Percentiles rank a stretch among this genome's conserved stretches.
These are phyloP conservation scores for Gypsophila paniculata DNA, from an alignment of 179 eudicot species.

Conservation along the genomic window DNA sequence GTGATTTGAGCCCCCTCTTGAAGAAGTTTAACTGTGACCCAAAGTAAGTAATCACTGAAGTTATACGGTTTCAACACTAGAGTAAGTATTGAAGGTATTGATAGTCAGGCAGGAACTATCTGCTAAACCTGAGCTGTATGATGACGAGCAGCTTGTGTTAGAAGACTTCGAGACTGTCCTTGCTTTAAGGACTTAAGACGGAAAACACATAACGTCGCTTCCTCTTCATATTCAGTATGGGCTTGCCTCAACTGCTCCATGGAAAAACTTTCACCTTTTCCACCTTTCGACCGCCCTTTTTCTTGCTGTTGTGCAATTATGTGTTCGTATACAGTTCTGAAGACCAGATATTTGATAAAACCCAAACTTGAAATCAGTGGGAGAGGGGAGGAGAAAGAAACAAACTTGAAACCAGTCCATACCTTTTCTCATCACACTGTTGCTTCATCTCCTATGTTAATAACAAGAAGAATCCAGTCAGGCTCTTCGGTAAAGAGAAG, in stretches of 20 bases:
- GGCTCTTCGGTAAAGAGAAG: slow-evolving; percentile 4
- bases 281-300: slow-evolving; percentile 68
- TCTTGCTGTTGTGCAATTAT: slow-evolving; percentile 77
- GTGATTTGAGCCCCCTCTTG: slow-evolving; percentile 77
- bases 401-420: slow-evolving; percentile 16
- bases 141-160: slow-evolving; percentile 98
- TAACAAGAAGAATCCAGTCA: slow-evolving; percentile 21
- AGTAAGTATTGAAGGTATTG: slow-evolving; percentile 3
- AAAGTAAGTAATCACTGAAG: slow-evolving; percentile 11
- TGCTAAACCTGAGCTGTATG: slow-evolving; percentile 83
- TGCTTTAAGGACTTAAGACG: slow-evolving; percentile 89
- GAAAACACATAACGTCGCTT: slow-evolving; percentile 78
- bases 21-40: slow-evolving; percentile 77
- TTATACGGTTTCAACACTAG: not conserved
- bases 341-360: slow-evolving; percentile 24
- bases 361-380: not conserved
- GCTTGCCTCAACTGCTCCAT: slow-evolving; percentile 68
- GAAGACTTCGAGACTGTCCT: slow-evolving; percentile 90
- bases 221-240: slow-evolving; percentile 81
- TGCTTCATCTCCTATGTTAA: slow-evolving; percentile 83
- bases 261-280: slow-evolving; percentile 65
- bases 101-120: slow-evolving; percentile 6
- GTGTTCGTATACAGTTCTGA: slow-evolving; percentile 76
- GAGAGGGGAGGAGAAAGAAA: not conserved
- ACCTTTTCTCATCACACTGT: slow-evolving; percentile 98